Base-by-base conservation (phyloP, 768 basidiomycete genomes). In the Agrocybe praecox region DNA sequence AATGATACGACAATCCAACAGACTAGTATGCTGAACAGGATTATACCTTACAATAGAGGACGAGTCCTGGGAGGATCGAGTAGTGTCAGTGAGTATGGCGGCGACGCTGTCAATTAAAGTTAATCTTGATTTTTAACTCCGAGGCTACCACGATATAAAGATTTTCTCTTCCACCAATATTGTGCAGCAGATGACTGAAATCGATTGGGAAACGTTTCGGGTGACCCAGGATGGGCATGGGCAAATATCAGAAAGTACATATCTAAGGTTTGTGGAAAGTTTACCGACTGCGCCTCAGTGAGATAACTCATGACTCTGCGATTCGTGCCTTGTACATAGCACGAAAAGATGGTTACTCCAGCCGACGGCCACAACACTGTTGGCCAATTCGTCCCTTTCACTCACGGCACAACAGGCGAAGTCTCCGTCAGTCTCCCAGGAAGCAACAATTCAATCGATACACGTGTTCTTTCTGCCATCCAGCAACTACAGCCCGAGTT, bases 141-240 rank as follows among this genome's bases (percentile, higher is more conserved):
- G 18, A 11, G 17, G 12, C 26, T 47, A 17, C 23, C 14, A 26
- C 9, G 19, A 18, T 52, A 21, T 44, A 1, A 32, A 74, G 75
- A 76, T 55, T 70, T 66, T 44, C 67, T 76, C 65, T 64, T 72
- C 15, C 75, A 73, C 54, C 74, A 72, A 10, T 68, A 70, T 19
- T 72, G 75, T 2, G 62, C 73, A 0, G 61, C 46, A 3, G 76
- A 76, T 19, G 76, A 79, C 36, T 77, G 64, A 56, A 67, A 79
- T 46, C 71, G 72, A 21, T 71, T 69, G 11, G 75, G 70, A 1
- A 46, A 53, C 11, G 55, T 74, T 17, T 69, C 74, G 12, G 70
- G 69, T 8, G 75, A 79, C 58, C 17, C 55, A 10, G 72, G 73
- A 14, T 78, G 74, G 75, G 65, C 63, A 9, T 79, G 77, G 77